Evolutionary conservation across 2,329 filamentous ascomycete species (phyloP), one percentile per base, ranked within the genome.

Genomic region (Fusarium incarnatum): DNA sequence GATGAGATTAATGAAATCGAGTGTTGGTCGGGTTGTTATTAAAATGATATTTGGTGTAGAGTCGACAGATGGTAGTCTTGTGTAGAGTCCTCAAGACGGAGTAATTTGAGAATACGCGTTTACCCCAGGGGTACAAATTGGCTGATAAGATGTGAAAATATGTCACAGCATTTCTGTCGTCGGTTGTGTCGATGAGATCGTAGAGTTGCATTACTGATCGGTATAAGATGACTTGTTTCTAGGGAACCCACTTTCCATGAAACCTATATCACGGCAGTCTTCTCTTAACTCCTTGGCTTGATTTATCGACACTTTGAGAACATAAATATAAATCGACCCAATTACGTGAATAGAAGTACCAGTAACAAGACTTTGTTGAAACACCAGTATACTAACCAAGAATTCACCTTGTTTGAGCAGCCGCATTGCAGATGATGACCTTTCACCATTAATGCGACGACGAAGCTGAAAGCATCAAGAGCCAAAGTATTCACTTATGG

Each of bases 1-100:
- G 67, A 75, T 73, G 44, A 25, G 61, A 20, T 23, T 30, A 44
- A 42, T 11, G 41, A 15, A 27, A 58, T 60, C 48, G 40, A 61
- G 58, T 55, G 64, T 67, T 68, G 54, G 52, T 56, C 34, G 49
- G 48, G 28, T 40, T 37, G 15, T 53, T 16, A 22, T 61, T 34
- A 30, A 40, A 23, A 30, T 25, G 20, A 27, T 37, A 27, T 41
- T 25, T 32, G 27, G 28, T 22, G 10, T n/a, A 34, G 13, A 25
- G 63, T 59, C 41, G 27, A 40, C 41, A 64, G 57, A 46, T 45
- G 47, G 18, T 23, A 13, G 42, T 52, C 58, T 44, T n/a, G 30
- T 25, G 13, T 9, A 32, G 23, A 16, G 16, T 34, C 16, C 42
- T 60, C 8, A 45, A 48, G 54, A 16, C 25, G 37, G 56, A 45